Conservation (phyloP, 108 stramenopile genomes). For the Bacterosira constricta region DNA sequence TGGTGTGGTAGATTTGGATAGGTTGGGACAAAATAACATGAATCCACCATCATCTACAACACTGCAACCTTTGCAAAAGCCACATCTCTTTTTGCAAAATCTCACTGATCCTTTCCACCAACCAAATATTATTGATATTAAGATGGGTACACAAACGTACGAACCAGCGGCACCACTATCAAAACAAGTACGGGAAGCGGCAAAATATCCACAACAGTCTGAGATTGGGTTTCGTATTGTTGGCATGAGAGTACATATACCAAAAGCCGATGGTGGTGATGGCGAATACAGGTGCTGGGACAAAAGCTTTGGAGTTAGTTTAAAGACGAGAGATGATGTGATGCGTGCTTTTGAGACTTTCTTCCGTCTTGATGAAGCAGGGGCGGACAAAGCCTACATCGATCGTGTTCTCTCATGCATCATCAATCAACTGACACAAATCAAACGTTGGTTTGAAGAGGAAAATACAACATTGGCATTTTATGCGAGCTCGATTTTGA, state of each 20-base stretch:
- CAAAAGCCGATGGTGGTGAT: constrained; percentile 44
- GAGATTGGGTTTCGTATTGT: constrained; percentile 84
- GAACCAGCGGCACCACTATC: constrained; percentile 73
- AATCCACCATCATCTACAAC: background rate
- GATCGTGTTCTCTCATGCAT: constrained; percentile 19
- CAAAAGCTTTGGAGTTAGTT: constrained; percentile 69
- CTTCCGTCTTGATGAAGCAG: constrained; percentile 38
- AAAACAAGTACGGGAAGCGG: constrained; percentile 63
- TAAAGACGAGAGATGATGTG: constrained; percentile 49
- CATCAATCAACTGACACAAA: constrained; percentile 40
- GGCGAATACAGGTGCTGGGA: constrained; percentile 53
- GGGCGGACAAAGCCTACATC: background rate
- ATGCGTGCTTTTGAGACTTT: constrained; percentile 60
- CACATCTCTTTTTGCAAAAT: constrained; percentile 67
- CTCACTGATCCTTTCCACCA: constrained; percentile 55
- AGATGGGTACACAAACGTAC: constrained; percentile 85
- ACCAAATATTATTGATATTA: constrained; percentile 85
- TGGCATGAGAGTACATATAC: constrained; percentile 74
- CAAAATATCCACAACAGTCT: constrained; percentile 77
- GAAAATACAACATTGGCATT: constrained; percentile 62
- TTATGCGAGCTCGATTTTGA: constrained; percentile 79
- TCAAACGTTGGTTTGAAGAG: constrained; percentile 63
- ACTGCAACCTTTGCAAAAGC: constrained; percentile 22
- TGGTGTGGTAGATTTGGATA: constrained; percentile 50
- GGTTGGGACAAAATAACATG: background rate